Evolutionary conservation across 768 basidiomycete genomes (phyloP), one percentile per base, ranked within the genome.

Genomic region (Tulasnella sp.): DNA sequence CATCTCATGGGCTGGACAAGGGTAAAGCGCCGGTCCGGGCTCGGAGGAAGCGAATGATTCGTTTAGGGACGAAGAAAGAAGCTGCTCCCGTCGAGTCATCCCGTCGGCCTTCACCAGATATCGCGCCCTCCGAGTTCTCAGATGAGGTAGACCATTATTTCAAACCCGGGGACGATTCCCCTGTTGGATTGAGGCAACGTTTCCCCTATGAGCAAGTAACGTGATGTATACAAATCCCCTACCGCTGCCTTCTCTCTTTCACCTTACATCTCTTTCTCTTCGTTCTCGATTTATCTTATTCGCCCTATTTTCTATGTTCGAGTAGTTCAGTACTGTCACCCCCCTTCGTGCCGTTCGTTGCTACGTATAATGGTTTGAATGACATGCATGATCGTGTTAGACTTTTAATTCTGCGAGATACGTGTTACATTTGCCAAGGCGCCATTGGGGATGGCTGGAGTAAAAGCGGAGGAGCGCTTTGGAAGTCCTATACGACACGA

Each of bases 121-220:
- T 39, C 39, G 74, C 74, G 29, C 77, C 77, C n/a, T 86, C 86
- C 49, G 88, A 89, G 67, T 92, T 92, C 52, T 87, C 87, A 14
- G 92, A 76, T 52, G 75, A 76, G 29, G 89, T 93, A 84, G 92
- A 93, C 77, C 86, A 86, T 70, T 93, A 93, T 83, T 93, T 93
- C 82, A 86, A 88, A 38, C 29, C 52, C 45, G 70, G 58, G 3
- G 71, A 42, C 34, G 38, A 37, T 71, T 17, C 75, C 9, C 29
- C 58, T 40, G 25, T n/a, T 74, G 49, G 31, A 8, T 69, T 76
- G 67, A 68, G 38, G 67, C 64, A 40, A n/a, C 58, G 67, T 15
- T 42, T 40, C 22, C 75, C 75, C 29, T 45, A 39, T 64, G 58
- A 64, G 58, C 58, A 64, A 31, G 58, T 64, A 29, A 29, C 58